A percentile compares a stretch with the other conserved stretches of the same genome.
Evolutionary conservation across 768 basidiomycete species (phyloP).

Genomic region (Pulveroboletus ravenelii): DNA sequence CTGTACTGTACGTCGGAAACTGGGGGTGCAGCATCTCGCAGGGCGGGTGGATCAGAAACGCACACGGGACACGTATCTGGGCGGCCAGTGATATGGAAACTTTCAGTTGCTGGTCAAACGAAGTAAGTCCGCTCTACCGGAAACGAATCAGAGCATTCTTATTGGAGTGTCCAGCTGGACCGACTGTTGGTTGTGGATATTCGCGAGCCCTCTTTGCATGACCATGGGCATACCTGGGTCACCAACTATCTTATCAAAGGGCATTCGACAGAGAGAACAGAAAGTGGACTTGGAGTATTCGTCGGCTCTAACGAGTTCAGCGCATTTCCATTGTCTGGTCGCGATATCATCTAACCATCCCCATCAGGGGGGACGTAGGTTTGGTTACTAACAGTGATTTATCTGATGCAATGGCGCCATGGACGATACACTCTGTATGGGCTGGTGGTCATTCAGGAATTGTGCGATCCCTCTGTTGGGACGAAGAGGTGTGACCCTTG

Average conservation of each 20-base stretch:
- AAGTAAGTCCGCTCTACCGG: conserved; percentile 39
- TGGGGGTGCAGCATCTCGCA: conserved; percentile 81
- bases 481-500: conserved; percentile 41
- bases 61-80: conserved; percentile 53
- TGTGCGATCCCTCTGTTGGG: conserved; percentile 53
- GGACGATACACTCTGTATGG: conserved; percentile 51
- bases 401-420: conserved; percentile 36
- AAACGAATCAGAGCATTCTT: neutral
- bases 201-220: conserved; percentile 58
- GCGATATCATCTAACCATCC: neutral
- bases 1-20: conserved; percentile 74
- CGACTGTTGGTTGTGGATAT: conserved; percentile 54
- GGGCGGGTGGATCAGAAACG: conserved; percentile 56
- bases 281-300: conserved; percentile 47
- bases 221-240: conserved; percentile 58
- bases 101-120: conserved; percentile 76
- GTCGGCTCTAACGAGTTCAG: conserved; percentile 72
- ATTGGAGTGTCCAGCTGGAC: conserved; percentile 50
- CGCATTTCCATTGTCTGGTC: neutral
- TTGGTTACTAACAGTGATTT: conserved; percentile 45
- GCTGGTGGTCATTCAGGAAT: conserved; percentile 51
- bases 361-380: conserved; percentile 52
- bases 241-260: conserved; percentile 72
- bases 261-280: conserved; percentile 24
- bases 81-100: conserved; percentile 94